Evolutionary conservation across 805 yeast species (phyloP), one percentile per base, ranked within the genome.

Genomic region (Ogataea wickerhamii): DNA sequence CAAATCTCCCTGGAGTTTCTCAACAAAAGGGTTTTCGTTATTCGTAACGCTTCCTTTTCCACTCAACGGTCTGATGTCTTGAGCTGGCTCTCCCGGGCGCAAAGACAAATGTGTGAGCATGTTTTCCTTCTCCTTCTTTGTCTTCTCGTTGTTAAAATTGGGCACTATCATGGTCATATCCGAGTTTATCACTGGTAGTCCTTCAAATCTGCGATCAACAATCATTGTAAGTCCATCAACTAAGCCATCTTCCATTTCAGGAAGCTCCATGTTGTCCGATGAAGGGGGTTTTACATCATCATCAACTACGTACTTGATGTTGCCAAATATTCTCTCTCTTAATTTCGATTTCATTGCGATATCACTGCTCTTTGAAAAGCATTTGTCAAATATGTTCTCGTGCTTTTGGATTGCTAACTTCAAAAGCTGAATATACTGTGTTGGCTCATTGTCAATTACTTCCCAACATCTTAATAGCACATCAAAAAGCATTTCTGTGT

Each of bases 101-200:
- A n/a, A 12, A 27, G 13, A 7, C 16, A 8, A 8, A 8, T 8
- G 25, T 12, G 12, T 8, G 12, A 22, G 12, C 16, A 13, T 25
- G 10, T 10, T 31, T 24, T 20, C 14, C 32, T 7, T 23, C 22
- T 16, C 32, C 13, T 21, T 29, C 5, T 30, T 16, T 16, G 6
- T 16, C 14, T 18, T 29, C 5, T 30, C 16, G 4, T 28, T 38
- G 21, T 42, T 46, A 36, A 54, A 47, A 6, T 45, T 54, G 2
- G 71, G 68, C 37, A 63, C 45, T 2, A 66, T 52, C 65, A 60
- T 65, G 0, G 71, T 64, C 64, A 66, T 60, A 40, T 64, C 70
- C 5, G 62, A 52, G n/a, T 45, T 49, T 16, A 45, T 37, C 6
- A 32, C 34, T 8, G 32, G 22, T 8, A 16, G 35, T 6, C 27